Percentiles rank a stretch among this genome's conserved stretches.
Conservation (phyloP, 805 yeast species). For the Zygosaccharomyces rouxii region DNA sequence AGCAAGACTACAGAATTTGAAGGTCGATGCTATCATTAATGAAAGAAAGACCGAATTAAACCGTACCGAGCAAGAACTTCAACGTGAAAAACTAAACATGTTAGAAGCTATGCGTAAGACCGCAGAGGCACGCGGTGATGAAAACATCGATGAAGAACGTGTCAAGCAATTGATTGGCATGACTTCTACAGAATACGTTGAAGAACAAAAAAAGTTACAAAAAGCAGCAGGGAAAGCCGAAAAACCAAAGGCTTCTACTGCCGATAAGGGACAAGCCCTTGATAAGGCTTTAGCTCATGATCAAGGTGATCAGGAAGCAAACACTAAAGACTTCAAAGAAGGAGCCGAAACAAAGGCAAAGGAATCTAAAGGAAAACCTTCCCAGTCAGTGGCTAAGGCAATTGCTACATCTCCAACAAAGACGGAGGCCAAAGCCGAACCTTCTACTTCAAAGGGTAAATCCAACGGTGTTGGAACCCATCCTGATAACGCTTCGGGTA, state of each 20-base stretch:
- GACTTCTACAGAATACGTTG: constrained; percentile 31
- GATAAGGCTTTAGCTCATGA: constrained; percentile 4
- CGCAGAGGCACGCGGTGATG: constrained; percentile 38
- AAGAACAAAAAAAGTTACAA: constrained; percentile 14
- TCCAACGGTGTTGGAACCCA: neutral
- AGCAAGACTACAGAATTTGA: constrained; percentile 37
- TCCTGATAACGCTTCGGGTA: neutral
- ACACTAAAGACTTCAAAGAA: neutral
- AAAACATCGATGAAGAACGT: constrained; percentile 30
- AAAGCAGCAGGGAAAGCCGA: constrained; percentile 14
- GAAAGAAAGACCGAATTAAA: constrained; percentile 37
- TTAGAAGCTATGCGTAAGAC: constrained; percentile 38
- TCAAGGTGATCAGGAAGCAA: constrained; percentile 6
- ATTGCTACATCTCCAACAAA: neutral
- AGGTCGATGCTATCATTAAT: constrained; percentile 37
- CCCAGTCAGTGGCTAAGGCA: neutral
- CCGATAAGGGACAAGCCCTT: constrained; percentile 6
- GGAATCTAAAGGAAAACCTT: constrained; percentile 11
- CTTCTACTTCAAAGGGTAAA: neutral
- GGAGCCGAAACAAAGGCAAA: constrained; percentile 17
- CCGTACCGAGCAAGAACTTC: constrained; percentile 35
- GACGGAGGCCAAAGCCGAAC: neutral
- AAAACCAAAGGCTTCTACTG: constrained; percentile 7
- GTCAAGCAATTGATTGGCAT: constrained; percentile 33
- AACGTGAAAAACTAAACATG: constrained; percentile 34